phyloP scores from a whole-genome alignment of 257 asterid genomes.

The Nicotiana otophora region DNA sequence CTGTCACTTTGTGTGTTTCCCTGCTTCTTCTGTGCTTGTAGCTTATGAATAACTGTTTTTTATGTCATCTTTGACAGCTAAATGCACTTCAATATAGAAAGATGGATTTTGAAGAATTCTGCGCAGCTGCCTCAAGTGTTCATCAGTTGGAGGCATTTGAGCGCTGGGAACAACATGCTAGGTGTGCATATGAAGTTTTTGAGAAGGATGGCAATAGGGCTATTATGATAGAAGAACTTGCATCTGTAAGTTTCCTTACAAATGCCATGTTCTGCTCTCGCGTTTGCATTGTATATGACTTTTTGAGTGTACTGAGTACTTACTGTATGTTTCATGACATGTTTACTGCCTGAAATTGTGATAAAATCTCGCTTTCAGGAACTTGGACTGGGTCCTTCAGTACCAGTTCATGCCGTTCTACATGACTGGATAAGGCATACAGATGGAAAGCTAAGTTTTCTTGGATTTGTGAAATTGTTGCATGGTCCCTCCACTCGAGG shows the following conservation, averaged over 20 bases:
- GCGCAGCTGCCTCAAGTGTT: slow-evolving; percentile 62
- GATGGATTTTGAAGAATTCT: slow-evolving; percentile 67
- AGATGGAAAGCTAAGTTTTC: slow-evolving; percentile 64
- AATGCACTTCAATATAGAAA: slow-evolving; percentile 67
- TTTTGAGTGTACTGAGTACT: background rate
- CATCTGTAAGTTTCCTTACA: slow-evolving; percentile 44
- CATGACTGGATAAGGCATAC: slow-evolving; percentile 56
- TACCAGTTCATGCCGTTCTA: slow-evolving; percentile 59
- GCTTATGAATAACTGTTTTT: background rate
- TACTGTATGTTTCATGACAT: background rate
- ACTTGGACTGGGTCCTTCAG: slow-evolving; percentile 56
- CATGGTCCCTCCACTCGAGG: slow-evolving; percentile 39
- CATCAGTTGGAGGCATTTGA: slow-evolving; percentile 56
- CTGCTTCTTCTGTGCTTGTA: background rate
- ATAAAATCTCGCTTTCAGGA: slow-evolving; percentile 38
- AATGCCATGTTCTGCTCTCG: background rate
- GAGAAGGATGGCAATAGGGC: slow-evolving; percentile 65
- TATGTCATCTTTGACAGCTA: slow-evolving; percentile 35
- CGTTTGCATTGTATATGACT: background rate
- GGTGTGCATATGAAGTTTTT: slow-evolving; percentile 54
- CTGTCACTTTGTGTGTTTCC: background rate
- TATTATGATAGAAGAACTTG: slow-evolving; percentile 66
- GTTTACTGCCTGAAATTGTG: background rate
- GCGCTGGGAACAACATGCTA: slow-evolving; percentile 60
- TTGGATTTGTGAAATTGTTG: slow-evolving; percentile 48